Evolutionary conservation across 352 stramenopile species (phyloP).

Genomic region (Phytophthora tubulina): DNA sequence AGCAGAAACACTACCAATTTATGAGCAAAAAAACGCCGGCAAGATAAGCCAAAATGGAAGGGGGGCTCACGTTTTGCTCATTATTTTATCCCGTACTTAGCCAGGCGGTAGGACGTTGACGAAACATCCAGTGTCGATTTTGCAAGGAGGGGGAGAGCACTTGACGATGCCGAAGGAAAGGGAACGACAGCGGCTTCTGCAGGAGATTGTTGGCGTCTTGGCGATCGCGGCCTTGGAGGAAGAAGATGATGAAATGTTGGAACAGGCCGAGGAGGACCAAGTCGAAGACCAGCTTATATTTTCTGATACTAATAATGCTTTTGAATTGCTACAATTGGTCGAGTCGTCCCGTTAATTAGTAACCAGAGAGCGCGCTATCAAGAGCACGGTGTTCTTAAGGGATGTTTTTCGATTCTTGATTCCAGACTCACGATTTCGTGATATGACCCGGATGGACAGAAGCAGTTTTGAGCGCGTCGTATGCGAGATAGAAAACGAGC

Average conservation of each 20-base stretch:
- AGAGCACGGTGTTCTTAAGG: not conserved
- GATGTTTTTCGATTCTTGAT: slow-evolving; percentile 1
- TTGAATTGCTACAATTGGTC: slow-evolving; percentile 3
- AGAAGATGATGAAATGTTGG: not conserved
- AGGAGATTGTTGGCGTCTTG: not conserved
- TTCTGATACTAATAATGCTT: not conserved
- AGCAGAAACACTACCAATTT: too few species aligned
- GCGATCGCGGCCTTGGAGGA: not conserved
- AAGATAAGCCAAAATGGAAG: too few species aligned
- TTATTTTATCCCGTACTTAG: too few species aligned
- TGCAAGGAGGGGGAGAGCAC: too few species aligned
- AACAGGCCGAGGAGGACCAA: not conserved
- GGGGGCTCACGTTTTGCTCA: too few species aligned
- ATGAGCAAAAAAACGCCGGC: too few species aligned
- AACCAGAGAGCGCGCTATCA: not conserved
- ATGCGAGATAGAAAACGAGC: not conserved
- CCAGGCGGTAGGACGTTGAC: too few species aligned
- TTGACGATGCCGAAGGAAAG: slow-evolving; percentile 6
- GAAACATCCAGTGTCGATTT: too few species aligned
- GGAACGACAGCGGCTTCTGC: slow-evolving; percentile 1
- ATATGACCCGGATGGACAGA: slow-evolving; percentile 1
- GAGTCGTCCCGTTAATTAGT: slow-evolving; percentile 11
- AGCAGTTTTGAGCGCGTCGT: slow-evolving; percentile 1
- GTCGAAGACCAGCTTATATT: not conserved
- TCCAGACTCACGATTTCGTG: not conserved